Conservation (phyloP, 768 basidiomycete species). For the Boletellus ananas region DNA sequence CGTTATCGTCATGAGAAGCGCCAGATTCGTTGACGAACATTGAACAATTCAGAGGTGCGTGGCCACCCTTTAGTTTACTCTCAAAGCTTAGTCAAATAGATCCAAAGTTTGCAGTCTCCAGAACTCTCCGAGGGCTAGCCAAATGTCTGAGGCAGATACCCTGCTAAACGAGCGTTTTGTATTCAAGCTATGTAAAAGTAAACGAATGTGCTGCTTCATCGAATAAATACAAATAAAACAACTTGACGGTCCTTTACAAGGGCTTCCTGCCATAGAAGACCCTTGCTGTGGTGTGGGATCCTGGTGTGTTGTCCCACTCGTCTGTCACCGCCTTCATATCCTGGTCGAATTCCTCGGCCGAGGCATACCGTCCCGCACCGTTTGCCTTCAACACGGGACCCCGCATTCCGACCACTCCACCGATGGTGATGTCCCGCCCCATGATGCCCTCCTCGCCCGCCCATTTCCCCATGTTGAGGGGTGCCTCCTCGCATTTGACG, state of each 20-base stretch:
- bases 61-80: too few relatives aligned
- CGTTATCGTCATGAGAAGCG: too few relatives aligned
- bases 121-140: too few relatives aligned
- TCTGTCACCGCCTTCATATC: conserved; percentile 12
- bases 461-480: conserved; percentile 17
- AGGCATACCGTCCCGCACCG: conserved; percentile 12
- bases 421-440: conserved; percentile 10
- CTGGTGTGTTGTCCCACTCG: conserved; percentile 20
- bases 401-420: conserved; percentile 15
- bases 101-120: too few relatives aligned
- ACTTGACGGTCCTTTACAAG: neutral
- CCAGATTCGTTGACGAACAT: too few relatives aligned
- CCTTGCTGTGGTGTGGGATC: conserved; percentile 1
- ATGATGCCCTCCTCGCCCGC: conserved; percentile 15
- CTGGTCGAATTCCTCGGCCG: conserved; percentile 15
- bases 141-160: too few relatives aligned
- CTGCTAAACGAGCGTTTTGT: too few relatives aligned
- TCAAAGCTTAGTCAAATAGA: too few relatives aligned
- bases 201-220: too few relatives aligned
- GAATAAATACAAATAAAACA: conserved; percentile 1
- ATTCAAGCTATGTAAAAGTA: too few relatives aligned
- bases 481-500: conserved; percentile 10
- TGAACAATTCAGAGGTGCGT: too few relatives aligned
- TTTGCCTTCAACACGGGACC: conserved; percentile 16
- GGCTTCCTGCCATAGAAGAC: conserved; percentile 10